A percentile compares a stretch with the other conserved stretches of the same genome.
These are phyloP conservation scores for Hanseniaspora gamundiae DNA, from an alignment of 1,139 yeast species.

Conservation along the genomic window DNA sequence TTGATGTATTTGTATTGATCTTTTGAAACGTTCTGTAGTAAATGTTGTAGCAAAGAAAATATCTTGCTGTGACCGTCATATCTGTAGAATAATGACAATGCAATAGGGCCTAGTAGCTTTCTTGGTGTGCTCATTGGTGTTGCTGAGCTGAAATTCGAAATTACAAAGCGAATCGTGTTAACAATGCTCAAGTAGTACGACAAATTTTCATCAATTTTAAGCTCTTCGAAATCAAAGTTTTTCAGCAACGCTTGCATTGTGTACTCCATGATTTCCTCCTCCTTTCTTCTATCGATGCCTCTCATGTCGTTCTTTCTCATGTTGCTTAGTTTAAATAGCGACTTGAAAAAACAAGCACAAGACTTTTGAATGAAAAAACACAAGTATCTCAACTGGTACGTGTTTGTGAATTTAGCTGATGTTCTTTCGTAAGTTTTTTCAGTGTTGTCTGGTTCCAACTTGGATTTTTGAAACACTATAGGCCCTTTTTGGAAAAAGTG, in stretches of 20 bases:
- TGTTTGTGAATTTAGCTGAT: constrained; percentile 47
- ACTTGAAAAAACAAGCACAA: constrained; percentile 27
- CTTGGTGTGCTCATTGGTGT: neutral
- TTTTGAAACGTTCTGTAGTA: neutral
- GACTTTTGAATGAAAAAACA: constrained; percentile 40
- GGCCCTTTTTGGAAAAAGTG: neutral
- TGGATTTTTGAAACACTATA: neutral
- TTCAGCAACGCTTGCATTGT: constrained; percentile 7
- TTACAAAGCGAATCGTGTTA: neutral
- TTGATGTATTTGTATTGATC: neutral
- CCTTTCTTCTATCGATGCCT: constrained; percentile 14
- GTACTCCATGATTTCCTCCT: constrained; percentile 18
- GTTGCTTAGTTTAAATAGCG: constrained; percentile 20
- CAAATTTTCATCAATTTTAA: neutral
- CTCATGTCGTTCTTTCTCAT: constrained; percentile 16
- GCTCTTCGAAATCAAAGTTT: neutral
- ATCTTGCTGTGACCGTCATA: neutral
- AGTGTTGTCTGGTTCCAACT: neutral
- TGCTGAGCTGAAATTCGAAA: neutral
- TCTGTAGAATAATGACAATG: neutral
- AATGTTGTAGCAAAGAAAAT: neutral
- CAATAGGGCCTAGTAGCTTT: neutral
- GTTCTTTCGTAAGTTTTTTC: constrained; percentile 27
- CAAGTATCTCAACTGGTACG: constrained; percentile 42
- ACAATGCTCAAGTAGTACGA: neutral